Base-by-base conservation (phyloP, 2,329 filamentous ascomycete genomes). In the Aspergillus sojae region DNA sequence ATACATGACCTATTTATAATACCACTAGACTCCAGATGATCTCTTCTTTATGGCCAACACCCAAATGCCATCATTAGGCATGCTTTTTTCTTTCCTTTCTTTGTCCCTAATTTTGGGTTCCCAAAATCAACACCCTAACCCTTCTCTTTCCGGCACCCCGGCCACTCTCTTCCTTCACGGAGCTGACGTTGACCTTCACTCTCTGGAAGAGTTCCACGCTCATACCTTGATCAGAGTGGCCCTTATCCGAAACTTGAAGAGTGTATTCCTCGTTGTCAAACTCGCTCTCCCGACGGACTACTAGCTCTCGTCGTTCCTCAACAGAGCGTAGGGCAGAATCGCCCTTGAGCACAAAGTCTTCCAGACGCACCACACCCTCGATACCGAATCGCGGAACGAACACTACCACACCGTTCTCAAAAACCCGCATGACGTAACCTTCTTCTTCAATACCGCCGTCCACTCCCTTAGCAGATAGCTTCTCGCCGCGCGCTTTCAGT, bases 331-430 rank as follows among this genome's bases (percentile, higher is more conserved):
- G 68, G 28, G 73, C 69, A 28, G 71, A 70, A 58, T 80, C 78
- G 14, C 91, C 92, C 0, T 88, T 86, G 19, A 90, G 87, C 4
- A 89, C 89, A 63, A 98, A 84, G 79, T 98, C 95, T 63, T 93
- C 85, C 70, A 98, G 81, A 12, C 94, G 86, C 67, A 99, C 95
- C 65, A 97, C 81, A 46, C 93, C 91, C 82, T 99, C 95, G 72
- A 99, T 96, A 46, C 95, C 95, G 78, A 99, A 99, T 19, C 93
- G 85, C 7, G 95, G 95, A 57, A 99, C 94, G 65, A 98, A 94
- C 12, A 98, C 94, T 21, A 98, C 95, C 71, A 97, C 94, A 7
- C 95, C 95, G 80, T 99, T 99, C 76, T 91, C 93, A 79, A 99
- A 99, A 59, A 99, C 91, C 75, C 92, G 92, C 91, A 99, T 96